Evolutionary conservation across 1,284 basidiomycete species (phyloP), one percentile per base, ranked within the genome.

Genomic region (Coniferiporia weirii): DNA sequence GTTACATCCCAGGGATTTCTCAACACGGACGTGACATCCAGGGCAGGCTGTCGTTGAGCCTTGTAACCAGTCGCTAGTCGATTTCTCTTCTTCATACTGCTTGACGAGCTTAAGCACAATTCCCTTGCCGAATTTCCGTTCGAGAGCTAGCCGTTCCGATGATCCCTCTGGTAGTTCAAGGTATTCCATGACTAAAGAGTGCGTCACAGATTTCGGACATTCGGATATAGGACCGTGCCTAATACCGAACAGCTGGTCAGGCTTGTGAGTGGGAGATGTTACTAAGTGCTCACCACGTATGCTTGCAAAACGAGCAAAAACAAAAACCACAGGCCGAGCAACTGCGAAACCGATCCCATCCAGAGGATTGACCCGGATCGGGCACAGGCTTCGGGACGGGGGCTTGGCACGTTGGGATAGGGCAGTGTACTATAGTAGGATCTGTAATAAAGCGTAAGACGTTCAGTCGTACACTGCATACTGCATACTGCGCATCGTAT

Each of bases 1-100:
- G 66, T 89, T 89, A 70, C 89, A 92, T 1, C 90, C 89, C 54
- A 78, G 64, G 17, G 77, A 82, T 72, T 92, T 91, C 71, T 92
- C 84, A n/a, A 91, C 83, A 60, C 78, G 74, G 12, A 88, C 75
- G 5, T 75, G 65, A 70, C 91, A 92, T 13, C 79, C 80, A 3
- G 89, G 89, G 67, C 90, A 92, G n/a, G 74, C 70, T 70, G 76
- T 86, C 12, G 88, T 84, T 40, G 81, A 80, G 36, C 71, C 65
- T 46, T 81, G 74, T 34, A 91, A 73, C 85, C 84, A 91, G 65
- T 80, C 74, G 60, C 75, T 76, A 68, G 87, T 89, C 49, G 80
- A 77, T 65, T 79, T 75, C 34, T 90, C 88, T 66, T 92, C 87
- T 62, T 85, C 70, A 64, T 83, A 84, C 17, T 76, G 74, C 12